These are phyloP conservation scores for Castanea mollissima DNA, from an alignment of 306 rosid species.

Conservation along the genomic window DNA sequence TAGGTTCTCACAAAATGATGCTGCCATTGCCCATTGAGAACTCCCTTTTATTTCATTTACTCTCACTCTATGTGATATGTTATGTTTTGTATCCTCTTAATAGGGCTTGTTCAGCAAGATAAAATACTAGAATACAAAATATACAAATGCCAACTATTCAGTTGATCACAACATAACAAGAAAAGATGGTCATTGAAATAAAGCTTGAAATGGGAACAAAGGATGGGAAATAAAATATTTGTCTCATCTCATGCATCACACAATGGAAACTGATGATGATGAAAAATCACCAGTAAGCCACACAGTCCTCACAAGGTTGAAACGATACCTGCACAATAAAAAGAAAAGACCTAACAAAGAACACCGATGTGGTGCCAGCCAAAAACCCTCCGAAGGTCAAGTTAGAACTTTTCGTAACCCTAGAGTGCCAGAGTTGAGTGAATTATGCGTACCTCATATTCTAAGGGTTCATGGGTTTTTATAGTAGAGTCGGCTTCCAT, in stretches of 20 bases:
- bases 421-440: no score
- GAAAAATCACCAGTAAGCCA: no score
- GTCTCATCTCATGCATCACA: constrained; percentile 8
- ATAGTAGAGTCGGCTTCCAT: no score
- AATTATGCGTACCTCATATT: no score
- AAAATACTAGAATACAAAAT: background rate
- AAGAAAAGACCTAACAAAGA: no score
- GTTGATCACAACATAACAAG: background rate
- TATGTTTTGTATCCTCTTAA: background rate
- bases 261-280: background rate
- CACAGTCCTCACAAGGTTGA: no score
- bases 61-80: background rate
- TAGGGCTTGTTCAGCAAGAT: background rate
- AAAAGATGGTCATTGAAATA: background rate
- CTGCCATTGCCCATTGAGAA: background rate
- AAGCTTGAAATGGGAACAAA: background rate
- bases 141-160: background rate
- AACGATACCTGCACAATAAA: no score
- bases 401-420: no score
- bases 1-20: background rate
- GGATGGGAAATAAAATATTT: no score
- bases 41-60: background rate
- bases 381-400: no score
- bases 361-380: no score
- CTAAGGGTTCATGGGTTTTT: no score